Evolutionary conservation across 2,329 filamentous ascomycete species (phyloP), one percentile per base, ranked within the genome.

Genomic region (Neopestalotiopsis sp.): DNA sequence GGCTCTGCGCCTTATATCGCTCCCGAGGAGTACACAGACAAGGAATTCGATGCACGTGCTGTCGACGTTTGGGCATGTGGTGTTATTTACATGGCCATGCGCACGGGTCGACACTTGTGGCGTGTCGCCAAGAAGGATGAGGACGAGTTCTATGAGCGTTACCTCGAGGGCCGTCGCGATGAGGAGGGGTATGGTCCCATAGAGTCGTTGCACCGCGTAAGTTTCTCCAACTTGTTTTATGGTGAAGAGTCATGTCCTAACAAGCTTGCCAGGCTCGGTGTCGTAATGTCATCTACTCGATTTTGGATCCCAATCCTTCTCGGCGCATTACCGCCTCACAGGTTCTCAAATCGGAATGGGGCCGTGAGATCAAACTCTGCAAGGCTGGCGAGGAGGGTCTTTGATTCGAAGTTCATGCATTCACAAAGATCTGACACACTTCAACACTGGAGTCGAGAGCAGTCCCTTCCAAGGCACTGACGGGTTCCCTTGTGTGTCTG

Each of bases 71-170:
- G 96, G 96, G 96, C 96, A 30, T 97, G 94, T 70, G 96, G 96
- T 78, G 96, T 99, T 65, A 99, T 99, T 70, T 99, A 99, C 84
- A 99, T 99, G 96, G 96, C 96, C 14, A 99, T 99, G 96, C 89
- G 96, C 69, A 98, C 95, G 1, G 96, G 96, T 5, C 89, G 96
- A 66, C 96, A 99, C 81, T 86, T 99, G 9, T 99, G 96, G 96
- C 92, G 95, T 67, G 90, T 98, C n/a, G 96, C 96, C 6, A 95
- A 95, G 81, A 97, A 94, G 81, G 95, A 97, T 67, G 95, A 98
- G 73, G 96, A 99, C 76, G 96, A 98, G 77, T 99, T 98, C 76
- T 99, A 97, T 79, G 93, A 93, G 72, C 92, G 94, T 57, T 99
- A 99, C 78, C 88, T 99, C 5, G 93, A 97, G 78, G 96, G 96